Percentiles rank a stretch among this genome's conserved stretches.
These are phyloP conservation scores for Fraxinus dipetala DNA, from an alignment of 305 asterid species.

Conservation along the genomic window DNA sequence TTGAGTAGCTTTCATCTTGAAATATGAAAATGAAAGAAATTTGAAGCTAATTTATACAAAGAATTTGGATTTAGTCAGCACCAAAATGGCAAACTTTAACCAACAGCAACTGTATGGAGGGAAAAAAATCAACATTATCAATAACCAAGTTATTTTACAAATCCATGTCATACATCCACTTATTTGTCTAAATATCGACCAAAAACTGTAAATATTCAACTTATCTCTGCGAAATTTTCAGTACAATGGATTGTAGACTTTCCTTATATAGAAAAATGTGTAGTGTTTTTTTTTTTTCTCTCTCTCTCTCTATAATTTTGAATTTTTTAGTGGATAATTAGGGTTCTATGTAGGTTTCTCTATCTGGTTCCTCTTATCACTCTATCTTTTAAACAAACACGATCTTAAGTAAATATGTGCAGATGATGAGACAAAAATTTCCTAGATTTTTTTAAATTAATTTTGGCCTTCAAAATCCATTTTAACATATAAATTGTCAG, in stretches of 20 bases:
- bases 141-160: not conserved
- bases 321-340: not conserved
- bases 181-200: not conserved
- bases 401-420: not conserved
- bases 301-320: not conserved
- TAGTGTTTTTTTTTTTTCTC: no score
- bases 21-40: no score
- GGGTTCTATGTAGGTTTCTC: not conserved
- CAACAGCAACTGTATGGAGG: not conserved
- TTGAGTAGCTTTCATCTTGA: not conserved
- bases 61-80: not conserved
- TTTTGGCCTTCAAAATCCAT: not conserved
- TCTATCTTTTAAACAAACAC: not conserved
- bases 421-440: not conserved
- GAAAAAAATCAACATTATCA: not conserved
- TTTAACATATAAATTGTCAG: not conserved
- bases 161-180: not conserved
- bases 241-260: not conserved
- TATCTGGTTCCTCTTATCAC: not conserved
- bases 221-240: not conserved
- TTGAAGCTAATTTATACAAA: not conserved
- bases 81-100: not conserved
- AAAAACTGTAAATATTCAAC: no score
- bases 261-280: not conserved
- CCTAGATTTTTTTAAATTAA: not conserved